Evolutionary conservation across 768 basidiomycete genomes (phyloP).

Genomic region (Boletus sensibilis): DNA sequence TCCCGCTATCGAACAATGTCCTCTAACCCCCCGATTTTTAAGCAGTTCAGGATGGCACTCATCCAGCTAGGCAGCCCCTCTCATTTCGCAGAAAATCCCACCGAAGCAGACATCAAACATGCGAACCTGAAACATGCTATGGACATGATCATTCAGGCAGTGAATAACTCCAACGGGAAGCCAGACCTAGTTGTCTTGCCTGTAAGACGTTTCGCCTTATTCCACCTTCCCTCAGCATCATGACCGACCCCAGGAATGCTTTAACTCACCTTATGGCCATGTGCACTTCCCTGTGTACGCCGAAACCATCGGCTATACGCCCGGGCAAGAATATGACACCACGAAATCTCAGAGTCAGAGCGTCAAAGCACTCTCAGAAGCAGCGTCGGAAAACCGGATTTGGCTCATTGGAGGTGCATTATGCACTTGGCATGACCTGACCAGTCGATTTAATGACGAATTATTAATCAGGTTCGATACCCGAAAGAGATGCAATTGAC

Average conservation of each 20-base stretch:
- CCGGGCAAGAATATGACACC: conserved; percentile 58
- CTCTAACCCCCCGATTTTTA: conserved; percentile 43
- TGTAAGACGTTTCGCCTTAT: conserved; percentile 40
- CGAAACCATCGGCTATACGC: conserved; percentile 67
- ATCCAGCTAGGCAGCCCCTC: conserved; percentile 84
- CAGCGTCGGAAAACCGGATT: conserved; percentile 70
- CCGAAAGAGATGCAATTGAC: conserved; percentile 65
- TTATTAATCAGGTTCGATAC: conserved; percentile 93
- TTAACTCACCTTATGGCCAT: conserved; percentile 84
- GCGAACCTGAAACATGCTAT: conserved; percentile 82
- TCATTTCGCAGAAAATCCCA: conserved; percentile 28
- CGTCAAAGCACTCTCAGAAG: conserved; percentile 75
- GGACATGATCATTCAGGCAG: conserved; percentile 76
- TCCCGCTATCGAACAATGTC: conserved; percentile 25
- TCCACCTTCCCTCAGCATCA: not conserved
- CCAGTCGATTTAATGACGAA: not conserved
- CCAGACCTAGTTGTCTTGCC: conserved; percentile 85
- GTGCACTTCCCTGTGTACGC: conserved; percentile 80
- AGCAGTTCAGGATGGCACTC: conserved; percentile 81
- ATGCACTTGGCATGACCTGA: not conserved
- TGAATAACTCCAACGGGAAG: conserved; percentile 42
- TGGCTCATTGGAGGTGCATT: conserved; percentile 91
- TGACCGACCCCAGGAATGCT: conserved; percentile 63
- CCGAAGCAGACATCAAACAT: conserved; percentile 49
- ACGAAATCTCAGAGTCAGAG: conserved; percentile 63